phyloP scores from a whole-genome alignment of 176 grass and related monocot species.

The Pharus latifolius region DNA sequence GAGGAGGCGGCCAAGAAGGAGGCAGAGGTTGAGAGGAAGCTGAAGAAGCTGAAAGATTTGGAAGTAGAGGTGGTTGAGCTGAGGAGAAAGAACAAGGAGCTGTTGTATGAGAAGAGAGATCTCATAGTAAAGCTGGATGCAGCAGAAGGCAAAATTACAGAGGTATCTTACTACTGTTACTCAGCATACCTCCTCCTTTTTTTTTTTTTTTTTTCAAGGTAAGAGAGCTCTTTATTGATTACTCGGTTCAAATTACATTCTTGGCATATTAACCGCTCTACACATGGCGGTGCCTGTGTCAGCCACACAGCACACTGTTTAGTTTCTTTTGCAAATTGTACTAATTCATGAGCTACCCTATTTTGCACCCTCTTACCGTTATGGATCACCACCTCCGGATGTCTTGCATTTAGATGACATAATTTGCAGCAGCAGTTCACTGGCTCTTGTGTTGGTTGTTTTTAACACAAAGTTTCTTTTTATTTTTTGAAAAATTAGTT shows the following conservation, averaged over 20 bases:
- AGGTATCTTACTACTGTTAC: slow-evolving; percentile 35
- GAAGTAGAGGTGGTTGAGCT: slow-evolving; percentile 82
- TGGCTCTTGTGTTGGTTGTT: no score
- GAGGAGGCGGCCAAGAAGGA: slow-evolving; percentile 64
- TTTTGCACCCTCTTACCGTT: no score
- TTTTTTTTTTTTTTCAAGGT: neutral
- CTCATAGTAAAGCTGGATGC: slow-evolving; percentile 73
- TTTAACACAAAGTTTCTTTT: neutral
- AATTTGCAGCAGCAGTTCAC: neutral
- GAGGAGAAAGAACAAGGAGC: slow-evolving; percentile 86
- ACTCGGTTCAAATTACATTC: no score
- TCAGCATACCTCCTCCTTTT: neutral
- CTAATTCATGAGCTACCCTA: no score
- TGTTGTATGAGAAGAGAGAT: slow-evolving; percentile 90
- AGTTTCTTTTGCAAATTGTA: no score
- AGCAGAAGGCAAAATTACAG: slow-evolving; percentile 72
- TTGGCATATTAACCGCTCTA: no score
- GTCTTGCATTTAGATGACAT: neutral
- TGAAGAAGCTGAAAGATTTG: slow-evolving; percentile 67
- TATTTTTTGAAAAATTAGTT: no score
- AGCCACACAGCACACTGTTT: no score
- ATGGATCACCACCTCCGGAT: no score
- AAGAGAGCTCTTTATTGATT: no score
- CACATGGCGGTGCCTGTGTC: no score
- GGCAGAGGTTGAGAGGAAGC: slow-evolving; percentile 59